A percentile compares a stretch with the other conserved stretches of the same genome.
Conservation (phyloP, 805 yeast species). For the Lachancea kluyveri region DNA sequence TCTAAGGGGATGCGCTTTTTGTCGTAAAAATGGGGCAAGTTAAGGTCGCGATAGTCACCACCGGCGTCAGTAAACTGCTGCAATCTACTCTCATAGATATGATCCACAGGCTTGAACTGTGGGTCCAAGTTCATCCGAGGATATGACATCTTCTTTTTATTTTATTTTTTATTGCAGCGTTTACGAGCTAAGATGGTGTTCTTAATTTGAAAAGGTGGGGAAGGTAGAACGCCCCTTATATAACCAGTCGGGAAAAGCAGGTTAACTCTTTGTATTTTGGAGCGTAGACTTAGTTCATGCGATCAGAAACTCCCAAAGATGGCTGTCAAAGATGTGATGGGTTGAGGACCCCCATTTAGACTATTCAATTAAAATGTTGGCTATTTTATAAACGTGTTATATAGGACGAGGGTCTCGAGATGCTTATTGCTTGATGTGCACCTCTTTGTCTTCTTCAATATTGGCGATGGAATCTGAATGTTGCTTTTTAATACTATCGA, state of each 20-base stretch:
- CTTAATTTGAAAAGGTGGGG: neutral
- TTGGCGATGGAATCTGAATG: slow-evolving; percentile 42
- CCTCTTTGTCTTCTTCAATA: slow-evolving; percentile 66
- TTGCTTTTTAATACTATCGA: slow-evolving; percentile 39
- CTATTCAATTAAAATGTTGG: too few species aligned
- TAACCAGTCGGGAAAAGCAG: too few species aligned
- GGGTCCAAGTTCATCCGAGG: slow-evolving; percentile 35
- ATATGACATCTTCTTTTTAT: slow-evolving; percentile 20
- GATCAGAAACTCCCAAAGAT: too few species aligned
- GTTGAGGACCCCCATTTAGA: too few species aligned
- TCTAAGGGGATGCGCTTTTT: slow-evolving; percentile 40
- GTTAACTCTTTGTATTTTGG: too few species aligned
- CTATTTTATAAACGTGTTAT: slow-evolving; percentile 1
- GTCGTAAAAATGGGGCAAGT: slow-evolving; percentile 79
- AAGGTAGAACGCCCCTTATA: too few species aligned
- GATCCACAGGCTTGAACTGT: slow-evolving; percentile 61
- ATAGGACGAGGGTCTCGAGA: neutral
- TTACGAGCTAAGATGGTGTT: neutral
- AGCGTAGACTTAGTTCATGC: too few species aligned
- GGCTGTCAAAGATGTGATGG: too few species aligned
- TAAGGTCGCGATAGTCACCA: slow-evolving; percentile 69
- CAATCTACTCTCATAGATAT: slow-evolving; percentile 49
- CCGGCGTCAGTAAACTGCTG: slow-evolving; percentile 58
- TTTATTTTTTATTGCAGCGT: neutral
- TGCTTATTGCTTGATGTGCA: slow-evolving; percentile 35